Evolutionary conservation across 768 basidiomycete genomes (phyloP).

Genomic region (Amyloporia xantha): DNA sequence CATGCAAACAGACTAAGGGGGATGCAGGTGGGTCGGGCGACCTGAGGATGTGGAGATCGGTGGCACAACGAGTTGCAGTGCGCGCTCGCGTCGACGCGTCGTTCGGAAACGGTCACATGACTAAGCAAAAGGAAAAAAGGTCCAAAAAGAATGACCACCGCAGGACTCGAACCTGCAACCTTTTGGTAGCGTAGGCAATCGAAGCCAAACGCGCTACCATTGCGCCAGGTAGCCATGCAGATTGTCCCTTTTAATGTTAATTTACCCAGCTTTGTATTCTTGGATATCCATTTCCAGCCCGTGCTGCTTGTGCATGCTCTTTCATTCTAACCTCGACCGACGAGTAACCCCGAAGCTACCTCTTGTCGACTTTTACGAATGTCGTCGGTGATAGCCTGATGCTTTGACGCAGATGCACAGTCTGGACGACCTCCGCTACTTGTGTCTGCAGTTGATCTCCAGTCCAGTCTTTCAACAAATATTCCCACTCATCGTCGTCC

Average conservation of each 20-base stretch:
- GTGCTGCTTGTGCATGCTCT: too few species aligned
- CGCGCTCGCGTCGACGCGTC: slow-evolving; percentile 2
- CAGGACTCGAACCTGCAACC: slow-evolving; percentile 97
- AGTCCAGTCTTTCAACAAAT: slow-evolving; percentile 42
- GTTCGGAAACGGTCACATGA: neutral
- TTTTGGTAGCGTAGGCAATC: slow-evolving; percentile 65
- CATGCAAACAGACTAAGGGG: neutral
- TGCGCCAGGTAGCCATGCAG: slow-evolving; percentile 75
- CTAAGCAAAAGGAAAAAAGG: neutral
- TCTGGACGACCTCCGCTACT: slow-evolving; percentile 9
- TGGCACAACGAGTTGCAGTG: neutral
- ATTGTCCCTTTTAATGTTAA: neutral
- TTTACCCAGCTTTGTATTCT: neutral
- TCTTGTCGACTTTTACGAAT: slow-evolving; percentile 5
- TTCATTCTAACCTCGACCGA: slow-evolving; percentile 1
- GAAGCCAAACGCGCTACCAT: slow-evolving; percentile 97
- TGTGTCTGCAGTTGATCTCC: slow-evolving; percentile 11
- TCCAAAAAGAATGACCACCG: slow-evolving; percentile 54
- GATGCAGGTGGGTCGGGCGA: too few species aligned
- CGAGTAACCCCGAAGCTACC: too few species aligned
- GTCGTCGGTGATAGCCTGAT: slow-evolving; percentile 7
- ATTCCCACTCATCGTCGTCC: slow-evolving; percentile 47
- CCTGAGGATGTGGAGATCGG: neutral
- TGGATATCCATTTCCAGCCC: too few species aligned
- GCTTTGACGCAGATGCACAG: slow-evolving; percentile 12